Percentiles rank a stretch among this genome's conserved stretches.
These are phyloP conservation scores for Cryptococcus jaspeensis DNA, from an alignment of 1,284 basidiomycete genomes.

Conservation along the genomic window DNA sequence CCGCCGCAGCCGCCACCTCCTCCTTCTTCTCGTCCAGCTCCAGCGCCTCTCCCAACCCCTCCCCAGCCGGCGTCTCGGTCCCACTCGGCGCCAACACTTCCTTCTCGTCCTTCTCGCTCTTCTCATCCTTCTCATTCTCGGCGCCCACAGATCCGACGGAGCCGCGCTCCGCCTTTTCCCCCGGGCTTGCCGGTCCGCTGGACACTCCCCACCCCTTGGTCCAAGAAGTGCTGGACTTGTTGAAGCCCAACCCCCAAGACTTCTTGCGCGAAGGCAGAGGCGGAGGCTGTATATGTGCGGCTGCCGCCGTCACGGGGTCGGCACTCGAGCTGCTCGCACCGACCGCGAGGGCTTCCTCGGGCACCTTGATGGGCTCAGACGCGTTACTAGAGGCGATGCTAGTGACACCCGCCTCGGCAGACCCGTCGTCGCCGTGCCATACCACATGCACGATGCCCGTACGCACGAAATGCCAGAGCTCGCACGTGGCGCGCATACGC, in stretches of 20 bases:
- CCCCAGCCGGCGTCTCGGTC: conserved; percentile 8
- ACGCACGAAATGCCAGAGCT: conserved; percentile 85
- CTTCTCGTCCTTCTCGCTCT: conserved; percentile 13
- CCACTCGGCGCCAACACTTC: conserved; percentile 5
- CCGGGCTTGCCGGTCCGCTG: no score
- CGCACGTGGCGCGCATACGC: conserved; percentile 77
- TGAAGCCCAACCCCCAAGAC: conserved; percentile 44
- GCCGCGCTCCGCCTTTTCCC: conserved; percentile 2
- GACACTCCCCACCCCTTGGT: not conserved
- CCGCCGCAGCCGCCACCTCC: conserved; percentile 5
- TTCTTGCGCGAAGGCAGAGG: conserved; percentile 27
- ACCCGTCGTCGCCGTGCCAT: conserved; percentile 71
- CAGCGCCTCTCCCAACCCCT: conserved; percentile 35
- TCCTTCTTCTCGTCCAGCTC: conserved; percentile 10
- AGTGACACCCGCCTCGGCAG: conserved; percentile 27
- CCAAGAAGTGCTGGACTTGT: conserved; percentile 13
- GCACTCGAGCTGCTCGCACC: not conserved
- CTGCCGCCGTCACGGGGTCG: not conserved
- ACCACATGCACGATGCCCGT: conserved; percentile 75
- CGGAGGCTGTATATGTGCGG: conserved; percentile 3
- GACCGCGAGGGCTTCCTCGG: not conserved
- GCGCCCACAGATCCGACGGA: conserved; percentile 15
- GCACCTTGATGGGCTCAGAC: not conserved
- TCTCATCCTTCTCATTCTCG: conserved; percentile 5
- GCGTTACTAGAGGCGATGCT: not conserved